Evolutionary conservation across 805 yeast genomes (phyloP).

Genomic region (Cyberlindnera sargentensis): DNA sequence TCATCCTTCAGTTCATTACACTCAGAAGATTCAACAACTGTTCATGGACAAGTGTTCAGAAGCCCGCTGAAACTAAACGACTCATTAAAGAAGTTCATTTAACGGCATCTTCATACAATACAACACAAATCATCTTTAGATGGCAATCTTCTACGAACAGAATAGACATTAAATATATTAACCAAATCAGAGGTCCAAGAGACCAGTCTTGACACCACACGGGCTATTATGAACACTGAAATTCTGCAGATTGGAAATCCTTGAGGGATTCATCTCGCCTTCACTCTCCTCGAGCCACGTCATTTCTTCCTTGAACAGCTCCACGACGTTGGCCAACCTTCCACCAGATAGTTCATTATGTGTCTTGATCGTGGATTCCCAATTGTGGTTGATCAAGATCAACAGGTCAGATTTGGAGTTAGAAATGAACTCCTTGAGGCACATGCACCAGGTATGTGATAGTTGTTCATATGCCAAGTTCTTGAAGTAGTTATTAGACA

Average conservation of each 20-base stretch:
- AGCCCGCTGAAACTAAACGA: neutral
- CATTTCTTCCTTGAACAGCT: slow-evolving; percentile 35
- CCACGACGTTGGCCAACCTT: slow-evolving; percentile 37
- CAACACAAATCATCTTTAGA: no score
- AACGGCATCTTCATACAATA: neutral
- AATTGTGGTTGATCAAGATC: slow-evolving; percentile 30
- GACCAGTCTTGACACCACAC: slow-evolving; percentile 9
- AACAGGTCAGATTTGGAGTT: slow-evolving; percentile 16
- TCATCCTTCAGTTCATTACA: neutral
- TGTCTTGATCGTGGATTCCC: slow-evolving; percentile 34
- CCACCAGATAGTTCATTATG: slow-evolving; percentile 39
- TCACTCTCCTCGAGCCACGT: slow-evolving; percentile 20
- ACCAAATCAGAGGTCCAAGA: neutral
- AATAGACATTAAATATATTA: neutral
- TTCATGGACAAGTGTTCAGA: neutral
- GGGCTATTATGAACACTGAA: slow-evolving; percentile 21
- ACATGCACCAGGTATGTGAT: slow-evolving; percentile 48
- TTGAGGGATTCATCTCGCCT: slow-evolving; percentile 4
- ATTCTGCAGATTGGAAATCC: slow-evolving; percentile 11
- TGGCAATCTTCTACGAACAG: neutral
- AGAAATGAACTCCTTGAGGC: slow-evolving; percentile 28
- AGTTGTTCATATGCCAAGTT: slow-evolving; percentile 54
- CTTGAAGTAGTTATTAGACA: slow-evolving; percentile 34
- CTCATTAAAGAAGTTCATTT: neutral
- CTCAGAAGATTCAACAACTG: neutral